phyloP scores from a whole-genome alignment of 2,329 filamentous ascomycete genomes.

The Neocatenulostroma microsporum region DNA sequence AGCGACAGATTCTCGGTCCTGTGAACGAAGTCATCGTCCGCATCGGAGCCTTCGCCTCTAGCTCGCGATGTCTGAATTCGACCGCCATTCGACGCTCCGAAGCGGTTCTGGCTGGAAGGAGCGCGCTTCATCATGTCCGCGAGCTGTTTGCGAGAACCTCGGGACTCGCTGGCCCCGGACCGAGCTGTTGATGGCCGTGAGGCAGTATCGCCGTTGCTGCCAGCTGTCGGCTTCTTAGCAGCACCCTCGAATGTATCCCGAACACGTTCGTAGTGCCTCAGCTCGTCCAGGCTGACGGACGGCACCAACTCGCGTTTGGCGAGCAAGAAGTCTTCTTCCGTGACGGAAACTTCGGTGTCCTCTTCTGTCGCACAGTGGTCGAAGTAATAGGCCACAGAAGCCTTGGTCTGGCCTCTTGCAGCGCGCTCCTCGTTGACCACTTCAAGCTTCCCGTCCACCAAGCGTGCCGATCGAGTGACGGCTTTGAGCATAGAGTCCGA shows the following conservation, averaged over 20 bases:
- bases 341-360: slow-evolving; percentile 81
- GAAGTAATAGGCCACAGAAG: slow-evolving; percentile 91
- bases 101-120: slow-evolving; percentile 1
- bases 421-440: slow-evolving; percentile 50
- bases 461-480: slow-evolving; percentile 78
- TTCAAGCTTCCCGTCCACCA: slow-evolving; percentile 76
- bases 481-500: slow-evolving; percentile 99
- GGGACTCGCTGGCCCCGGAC: background rate
- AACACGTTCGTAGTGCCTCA: slow-evolving; percentile 84
- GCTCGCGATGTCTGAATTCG: background rate
- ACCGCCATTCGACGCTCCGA: background rate
- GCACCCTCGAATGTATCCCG: slow-evolving; percentile 71
- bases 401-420: slow-evolving; percentile 25
- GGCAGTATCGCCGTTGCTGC: slow-evolving; percentile 16
- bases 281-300: slow-evolving; percentile 83
- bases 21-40: slow-evolving; percentile 39
- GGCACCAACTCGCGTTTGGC: slow-evolving; percentile 84
- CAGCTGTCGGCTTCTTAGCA: slow-evolving; percentile 37
- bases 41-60: slow-evolving; percentile 17
- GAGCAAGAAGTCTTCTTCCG: slow-evolving; percentile 75
- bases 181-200: background rate
- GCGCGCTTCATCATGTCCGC: slow-evolving; percentile 5
- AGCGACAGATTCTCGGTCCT: slow-evolving; percentile 31
- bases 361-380: slow-evolving; percentile 78
- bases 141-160: slow-evolving; percentile 1